Base-by-base conservation (phyloP, 148 eudicot species). In the Amaranthus hypochondriacus region DNA sequence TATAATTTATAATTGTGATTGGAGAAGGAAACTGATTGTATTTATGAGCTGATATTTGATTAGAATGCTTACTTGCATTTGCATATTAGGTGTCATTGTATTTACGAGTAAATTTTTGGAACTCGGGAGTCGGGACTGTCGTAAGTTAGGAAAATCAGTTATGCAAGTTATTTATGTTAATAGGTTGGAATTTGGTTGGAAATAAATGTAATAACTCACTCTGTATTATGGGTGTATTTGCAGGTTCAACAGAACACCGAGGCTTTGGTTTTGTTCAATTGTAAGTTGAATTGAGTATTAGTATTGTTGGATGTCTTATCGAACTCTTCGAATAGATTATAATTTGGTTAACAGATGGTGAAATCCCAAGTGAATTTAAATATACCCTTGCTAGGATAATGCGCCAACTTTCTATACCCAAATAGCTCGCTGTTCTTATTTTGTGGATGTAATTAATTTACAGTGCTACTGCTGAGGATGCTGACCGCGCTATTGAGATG, bases 381-480 rank as follows among this genome's bases (percentile, higher is more conserved):
- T 28, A 28, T 28, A 28, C 39, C 39, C 39, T 28, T 28, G 39
- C 2, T 28, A 28, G 39, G 39, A 28, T 28, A 28, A 28, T 28
- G 39, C 1, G 39, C 39, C 39, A 28, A 28, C 39, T 28, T 28
- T 28, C 39, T 28, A 28, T 28, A 28, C 39, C 39, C 2, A 2
- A 28, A 28, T 28, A 28, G 39, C 39, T 28, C 0, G 39, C 39
- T 28, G 39, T 56, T 6, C 9, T 5, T 48, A 6, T 66, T 15
- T 59, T 59, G 66, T 56, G 77, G 42, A 65, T 53, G 49, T 68
- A 48, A 62, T 46, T 55, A 48, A 67, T 70, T 53, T 65, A 46
- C 73, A 95, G 98, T 74, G 98, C 98, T 68, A 84, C 86, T 79
- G 85, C 88, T 18, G 93, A 88, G 82, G 97, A 95, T 88, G 96